Conservation (phyloP, 176 grass and related monocot species). For the Oryza officinalis region DNA sequence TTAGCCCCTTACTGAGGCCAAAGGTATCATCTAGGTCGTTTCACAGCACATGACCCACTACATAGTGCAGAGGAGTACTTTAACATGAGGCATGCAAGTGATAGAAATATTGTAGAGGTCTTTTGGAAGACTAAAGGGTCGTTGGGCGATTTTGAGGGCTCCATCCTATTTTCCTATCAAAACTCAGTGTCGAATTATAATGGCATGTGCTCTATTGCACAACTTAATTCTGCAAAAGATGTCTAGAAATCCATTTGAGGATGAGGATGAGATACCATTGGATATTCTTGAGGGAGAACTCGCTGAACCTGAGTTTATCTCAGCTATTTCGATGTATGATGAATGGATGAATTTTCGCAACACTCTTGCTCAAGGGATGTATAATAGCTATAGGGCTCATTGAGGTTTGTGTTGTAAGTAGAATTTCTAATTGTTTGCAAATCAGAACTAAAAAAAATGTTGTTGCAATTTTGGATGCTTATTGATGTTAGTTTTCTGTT, state of each 20-base stretch:
- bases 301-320: not conserved
- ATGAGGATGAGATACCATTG: not conserved
- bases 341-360: not conserved
- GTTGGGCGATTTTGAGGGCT: not conserved
- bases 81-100: not conserved
- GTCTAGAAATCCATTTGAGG: not conserved
- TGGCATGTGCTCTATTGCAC: not conserved
- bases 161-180: not conserved
- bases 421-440: no score
- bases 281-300: not conserved
- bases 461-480: no score
- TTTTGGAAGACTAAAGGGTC: not conserved
- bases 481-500: no score
- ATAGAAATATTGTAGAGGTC: not conserved
- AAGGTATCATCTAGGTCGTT: not conserved
- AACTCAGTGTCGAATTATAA: not conserved
- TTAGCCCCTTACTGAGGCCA: not conserved
- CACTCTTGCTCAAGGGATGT: not conserved
- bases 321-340: not conserved
- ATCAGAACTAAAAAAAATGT: no score
- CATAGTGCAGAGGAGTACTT: not conserved
- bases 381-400: conserved; percentile 2
- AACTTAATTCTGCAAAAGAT: conserved; percentile 10
- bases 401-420: not conserved
- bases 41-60: not conserved